phyloP scores from a whole-genome alignment of 352 stramenopile species.

The Blastocystis sp. region DNA sequence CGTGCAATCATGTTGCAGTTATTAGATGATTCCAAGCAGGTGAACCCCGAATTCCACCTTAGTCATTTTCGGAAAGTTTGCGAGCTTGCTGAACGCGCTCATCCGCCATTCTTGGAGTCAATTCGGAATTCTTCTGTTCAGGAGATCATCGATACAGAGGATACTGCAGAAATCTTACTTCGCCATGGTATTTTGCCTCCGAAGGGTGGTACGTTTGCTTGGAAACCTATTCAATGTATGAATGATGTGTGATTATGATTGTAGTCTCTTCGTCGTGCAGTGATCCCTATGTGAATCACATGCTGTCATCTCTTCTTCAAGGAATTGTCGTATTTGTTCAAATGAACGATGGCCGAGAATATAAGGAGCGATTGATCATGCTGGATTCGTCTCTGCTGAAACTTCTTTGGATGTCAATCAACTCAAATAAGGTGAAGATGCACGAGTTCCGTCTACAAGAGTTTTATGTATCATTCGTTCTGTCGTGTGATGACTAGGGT shows the following conservation, averaged over 20 bases:
- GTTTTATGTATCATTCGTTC: neutral
- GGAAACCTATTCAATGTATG: neutral
- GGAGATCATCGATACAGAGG: neutral
- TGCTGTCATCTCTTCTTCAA: neutral
- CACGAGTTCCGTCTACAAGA: neutral
- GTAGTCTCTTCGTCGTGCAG: neutral
- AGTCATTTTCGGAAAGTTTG: neutral
- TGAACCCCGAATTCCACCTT: neutral
- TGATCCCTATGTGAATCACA: neutral
- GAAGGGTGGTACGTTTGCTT: neutral
- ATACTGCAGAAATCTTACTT: neutral
- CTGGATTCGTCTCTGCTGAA: neutral
- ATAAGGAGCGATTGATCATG: slow-evolving; percentile 10
- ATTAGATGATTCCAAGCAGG: neutral
- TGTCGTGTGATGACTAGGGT: neutral
- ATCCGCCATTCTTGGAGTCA: neutral
- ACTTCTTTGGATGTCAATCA: neutral
- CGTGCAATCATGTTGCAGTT: neutral
- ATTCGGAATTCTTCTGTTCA: neutral
- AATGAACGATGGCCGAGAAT: neutral
- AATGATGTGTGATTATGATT: neutral
- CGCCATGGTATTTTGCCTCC: slow-evolving; percentile 16
- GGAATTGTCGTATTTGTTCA: neutral
- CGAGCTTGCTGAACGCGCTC: neutral
- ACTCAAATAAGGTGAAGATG: neutral